These are phyloP conservation scores for Allium sativum DNA, from an alignment of 106 monocot genomes.

Conservation along the genomic window DNA sequence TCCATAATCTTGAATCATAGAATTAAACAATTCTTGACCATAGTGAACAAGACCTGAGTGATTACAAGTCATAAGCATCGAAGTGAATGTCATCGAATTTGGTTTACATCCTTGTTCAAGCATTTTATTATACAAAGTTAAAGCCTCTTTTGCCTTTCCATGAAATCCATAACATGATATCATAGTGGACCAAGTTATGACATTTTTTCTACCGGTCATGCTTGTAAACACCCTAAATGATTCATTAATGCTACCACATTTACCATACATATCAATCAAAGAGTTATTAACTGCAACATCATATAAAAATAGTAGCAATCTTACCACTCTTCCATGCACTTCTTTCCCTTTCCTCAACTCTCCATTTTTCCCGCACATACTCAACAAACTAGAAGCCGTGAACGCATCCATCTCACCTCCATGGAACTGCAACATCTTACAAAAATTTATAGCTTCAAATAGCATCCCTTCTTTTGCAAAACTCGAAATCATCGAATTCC, in stretches of 20 bases:
- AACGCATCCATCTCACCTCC: slow-evolving; percentile 19
- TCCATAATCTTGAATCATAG: slow-evolving; percentile 20
- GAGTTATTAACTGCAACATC: slow-evolving; percentile 36
- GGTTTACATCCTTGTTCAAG: slow-evolving; percentile 19
- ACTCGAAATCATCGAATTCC: slow-evolving; percentile 57
- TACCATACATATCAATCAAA: slow-evolving; percentile 62
- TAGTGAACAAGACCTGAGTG: slow-evolving; percentile 44
- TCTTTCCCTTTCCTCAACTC: slow-evolving; percentile 50
- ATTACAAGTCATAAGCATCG: slow-evolving; percentile 41
- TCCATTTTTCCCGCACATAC: slow-evolving; percentile 32
- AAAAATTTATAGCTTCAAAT: slow-evolving; percentile 14
- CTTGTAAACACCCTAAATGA: slow-evolving; percentile 24
- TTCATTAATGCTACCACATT: slow-evolving; percentile 39
- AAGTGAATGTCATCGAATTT: slow-evolving; percentile 41
- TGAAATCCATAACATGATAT: slow-evolving; percentile 48
- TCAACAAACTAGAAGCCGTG: slow-evolving; percentile 47
- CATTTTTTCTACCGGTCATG: slow-evolving; percentile 21
- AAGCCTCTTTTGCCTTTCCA: slow-evolving; percentile 29
- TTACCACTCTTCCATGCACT: slow-evolving; percentile 41
- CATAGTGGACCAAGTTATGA: slow-evolving; percentile 48
- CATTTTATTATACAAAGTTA: slow-evolving; percentile 37
- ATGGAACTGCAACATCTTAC: slow-evolving; percentile 17
- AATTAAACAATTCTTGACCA: slow-evolving; percentile 24
- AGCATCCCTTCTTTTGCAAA: slow-evolving; percentile 23
- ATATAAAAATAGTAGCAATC: slow-evolving; percentile 9